Base-by-base conservation (phyloP, 2,329 filamentous ascomycete genomes). In the Colletotrichum somersetense region DNA sequence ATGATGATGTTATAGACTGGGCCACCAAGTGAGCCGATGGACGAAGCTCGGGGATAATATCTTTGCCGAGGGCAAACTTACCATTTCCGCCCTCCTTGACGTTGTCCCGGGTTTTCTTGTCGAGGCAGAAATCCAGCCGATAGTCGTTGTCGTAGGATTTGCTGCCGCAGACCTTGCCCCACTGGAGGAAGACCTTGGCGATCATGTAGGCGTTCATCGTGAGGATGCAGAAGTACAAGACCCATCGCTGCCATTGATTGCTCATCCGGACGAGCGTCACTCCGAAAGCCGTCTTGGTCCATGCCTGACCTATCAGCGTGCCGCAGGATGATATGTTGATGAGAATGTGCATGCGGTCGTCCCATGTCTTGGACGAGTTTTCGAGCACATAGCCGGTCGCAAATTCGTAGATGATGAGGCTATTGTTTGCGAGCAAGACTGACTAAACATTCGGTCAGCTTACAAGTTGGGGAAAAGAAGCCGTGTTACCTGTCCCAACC, bases 51-150 rank as follows among this genome's bases (percentile, higher is more conserved):
- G 18, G 16, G 42, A 12, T 6, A 20, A 20, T 7, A 5, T 20
- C 2, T 1, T 1, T 23, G 4, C 23, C 16, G 2, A 53, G 14
- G 42, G 75, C 6, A 67, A 62, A 75, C 85, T 77, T 71, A 86
- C 85, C 80, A 73, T 88, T 87, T 44, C 86, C 86, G 11, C 83
- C 85, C 66, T 85, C 83, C 72, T 88, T 88, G 74, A 87, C 86
- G 48, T 83, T 76, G 14, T 83, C 74, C 4, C 82, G 80, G 35
- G 84, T 83, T 2, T 75, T 75, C 64, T 77, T 77, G 14, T 79
- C 75, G 16, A 88, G 70, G 67, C 85, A 86, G 62, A 87, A 6
- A 5, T 82, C 67, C 86, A 87, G 77, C 20, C 85, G 79, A 64
- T 85, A 88, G 79, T 79, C 85, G n/a, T 83, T 80, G 20, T 87